Percentiles rank a stretch among this genome's conserved stretches.
phyloP scores from a whole-genome alignment of 2,329 filamentous ascomycete genomes.

The Fusarium denticulatum region DNA sequence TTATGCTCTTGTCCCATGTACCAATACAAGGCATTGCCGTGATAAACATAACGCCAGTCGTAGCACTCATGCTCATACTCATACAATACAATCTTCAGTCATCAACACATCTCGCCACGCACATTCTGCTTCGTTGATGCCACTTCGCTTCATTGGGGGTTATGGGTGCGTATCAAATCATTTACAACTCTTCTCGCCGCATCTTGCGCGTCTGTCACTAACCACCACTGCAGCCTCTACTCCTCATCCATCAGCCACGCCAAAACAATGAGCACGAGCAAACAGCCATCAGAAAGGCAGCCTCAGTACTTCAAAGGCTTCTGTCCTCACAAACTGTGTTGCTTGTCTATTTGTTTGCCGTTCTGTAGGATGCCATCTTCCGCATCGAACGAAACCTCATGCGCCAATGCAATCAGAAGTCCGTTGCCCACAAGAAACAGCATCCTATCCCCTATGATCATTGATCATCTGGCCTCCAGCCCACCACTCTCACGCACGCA shows the following conservation, averaged over 20 bases:
- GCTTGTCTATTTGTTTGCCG: conserved; percentile 31
- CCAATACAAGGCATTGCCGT: conserved; percentile 8
- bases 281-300: conserved; percentile 28
- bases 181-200: conserved; percentile 46
- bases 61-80: conserved; percentile 16
- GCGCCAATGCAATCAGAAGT: background rate
- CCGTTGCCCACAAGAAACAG: conserved; percentile 38
- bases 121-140: conserved; percentile 30
- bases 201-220: conserved; percentile 44
- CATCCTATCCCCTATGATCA: conserved; percentile 40
- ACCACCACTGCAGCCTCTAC: conserved; percentile 40
- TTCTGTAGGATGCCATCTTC: conserved; percentile 35
- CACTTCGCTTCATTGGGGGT: conserved; percentile 42
- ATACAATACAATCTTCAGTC: conserved; percentile 22
- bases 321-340: conserved; percentile 1
- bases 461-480: conserved; percentile 46
- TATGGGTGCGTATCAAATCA: conserved; percentile 44
- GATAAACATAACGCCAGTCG: conserved; percentile 17
- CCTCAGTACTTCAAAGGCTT: conserved; percentile 21
- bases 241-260: conserved; percentile 41
- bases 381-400: conserved; percentile 18
- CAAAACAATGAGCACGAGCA: conserved; percentile 31
- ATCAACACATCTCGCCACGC: conserved; percentile 34
- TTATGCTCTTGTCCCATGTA: conserved; percentile 4
- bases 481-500: conserved; percentile 48